Percentiles rank a stretch among this genome's conserved stretches.
Conservation (phyloP, 192 early-diverging fungal species). For the Backusella westeae region DNA sequence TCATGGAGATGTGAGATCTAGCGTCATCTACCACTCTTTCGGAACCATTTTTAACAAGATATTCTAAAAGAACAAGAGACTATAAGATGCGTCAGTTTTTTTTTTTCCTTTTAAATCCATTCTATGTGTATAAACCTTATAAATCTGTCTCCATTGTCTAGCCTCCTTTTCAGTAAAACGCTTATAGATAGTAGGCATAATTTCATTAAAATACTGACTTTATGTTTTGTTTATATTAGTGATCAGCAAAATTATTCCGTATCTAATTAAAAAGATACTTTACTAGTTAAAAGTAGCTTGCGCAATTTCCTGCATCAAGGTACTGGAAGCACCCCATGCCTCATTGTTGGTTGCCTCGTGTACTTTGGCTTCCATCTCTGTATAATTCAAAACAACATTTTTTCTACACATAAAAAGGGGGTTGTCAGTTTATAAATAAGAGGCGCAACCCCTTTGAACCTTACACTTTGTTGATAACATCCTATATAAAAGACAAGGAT, state of each 20-base stretch:
- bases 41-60: conserved; percentile 91
- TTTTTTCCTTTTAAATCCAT: neutral
- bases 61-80: conserved; percentile 91
- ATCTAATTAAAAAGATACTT: neutral
- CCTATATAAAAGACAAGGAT: conserved; percentile 17
- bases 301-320: conserved; percentile 92
- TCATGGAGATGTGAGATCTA: conserved; percentile 78
- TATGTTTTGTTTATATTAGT: neutral
- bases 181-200: conserved; percentile 92
- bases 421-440: neutral
- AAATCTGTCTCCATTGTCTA: conserved; percentile 89
- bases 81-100: conserved; percentile 14
- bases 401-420: conserved; percentile 37
- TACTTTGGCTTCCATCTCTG: conserved; percentile 91
- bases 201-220: conserved; percentile 91
- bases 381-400: conserved; percentile 90
- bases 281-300: conserved; percentile 82
- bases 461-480: conserved; percentile 46
- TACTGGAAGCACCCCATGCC: conserved; percentile 90
- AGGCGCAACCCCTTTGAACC: neutral
- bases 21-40: conserved; percentile 91
- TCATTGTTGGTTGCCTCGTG: conserved; percentile 93
- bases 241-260: neutral
- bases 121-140: conserved; percentile 63
- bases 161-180: conserved; percentile 83